Conservation (phyloP, 2,329 filamentous ascomycete genomes). For the Paraphoma chrysanthemicola region DNA sequence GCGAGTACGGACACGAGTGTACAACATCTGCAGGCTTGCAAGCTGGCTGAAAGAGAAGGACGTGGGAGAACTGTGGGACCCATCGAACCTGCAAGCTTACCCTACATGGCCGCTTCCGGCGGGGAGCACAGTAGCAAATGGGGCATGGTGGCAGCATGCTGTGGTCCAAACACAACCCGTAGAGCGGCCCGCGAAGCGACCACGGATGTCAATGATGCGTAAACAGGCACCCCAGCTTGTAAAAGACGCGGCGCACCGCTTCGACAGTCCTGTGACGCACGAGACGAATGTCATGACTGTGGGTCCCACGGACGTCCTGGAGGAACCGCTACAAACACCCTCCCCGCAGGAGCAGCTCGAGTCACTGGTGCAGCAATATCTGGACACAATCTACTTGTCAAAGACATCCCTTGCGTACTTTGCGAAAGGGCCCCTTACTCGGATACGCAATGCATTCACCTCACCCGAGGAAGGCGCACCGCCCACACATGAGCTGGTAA, state of each 20-base stretch:
- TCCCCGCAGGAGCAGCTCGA: conserved; percentile 57
- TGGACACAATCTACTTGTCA: conserved; percentile 56
- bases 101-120: conserved; percentile 61
- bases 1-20: conserved; percentile 66
- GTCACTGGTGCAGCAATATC: conserved; percentile 51
- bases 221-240: conserved; percentile 11
- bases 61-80: conserved; percentile 50
- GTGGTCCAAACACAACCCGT: conserved; percentile 22
- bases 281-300: conserved; percentile 1
- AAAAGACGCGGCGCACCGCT: conserved; percentile 5
- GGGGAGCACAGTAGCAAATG: neutral
- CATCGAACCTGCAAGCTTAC: conserved; percentile 55
- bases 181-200: conserved; percentile 26
- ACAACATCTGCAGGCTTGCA: conserved; percentile 72
- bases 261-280: conserved; percentile 1
- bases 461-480: conserved; percentile 66
- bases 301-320: conserved; percentile 3
- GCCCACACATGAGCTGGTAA: conserved; percentile 68
- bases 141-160: conserved; percentile 44
- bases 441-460: conserved; percentile 74
- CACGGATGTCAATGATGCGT: conserved; percentile 42
- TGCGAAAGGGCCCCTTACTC: conserved; percentile 79
- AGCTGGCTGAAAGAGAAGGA: conserved; percentile 68
- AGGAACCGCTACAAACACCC: conserved; percentile 15
- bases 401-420: conserved; percentile 83